These are phyloP conservation scores for Paramyrothecium roridum DNA, from an alignment of 2,329 filamentous ascomycete species.

Conservation along the genomic window DNA sequence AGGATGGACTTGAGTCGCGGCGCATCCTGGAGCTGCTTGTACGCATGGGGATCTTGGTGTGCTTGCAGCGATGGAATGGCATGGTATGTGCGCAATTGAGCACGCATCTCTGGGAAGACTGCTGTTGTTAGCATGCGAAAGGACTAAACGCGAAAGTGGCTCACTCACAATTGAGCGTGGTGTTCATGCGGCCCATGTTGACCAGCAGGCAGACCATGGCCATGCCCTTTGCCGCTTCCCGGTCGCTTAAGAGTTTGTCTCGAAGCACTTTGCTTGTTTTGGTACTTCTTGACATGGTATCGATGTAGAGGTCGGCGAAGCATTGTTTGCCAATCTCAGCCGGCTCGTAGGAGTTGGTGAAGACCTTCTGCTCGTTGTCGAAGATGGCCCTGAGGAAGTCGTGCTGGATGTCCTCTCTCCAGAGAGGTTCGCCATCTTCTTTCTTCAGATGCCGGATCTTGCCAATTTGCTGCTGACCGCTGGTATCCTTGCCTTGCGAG, in stretches of 20 bases:
- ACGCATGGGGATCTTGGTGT: constrained; percentile 89
- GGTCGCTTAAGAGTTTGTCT: constrained; percentile 91
- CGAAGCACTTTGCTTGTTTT: constrained; percentile 98
- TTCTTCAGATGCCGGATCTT: constrained; percentile 87
- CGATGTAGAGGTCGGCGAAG: constrained; percentile 96
- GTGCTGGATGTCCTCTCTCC: constrained; percentile 85
- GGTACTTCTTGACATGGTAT: constrained; percentile 97
- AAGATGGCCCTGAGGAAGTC: constrained; percentile 81
- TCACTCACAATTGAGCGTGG: constrained; percentile 85
- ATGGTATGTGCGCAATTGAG: constrained; percentile 94
- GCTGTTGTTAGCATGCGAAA: constrained; percentile 14
- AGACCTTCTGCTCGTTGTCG: constrained; percentile 70
- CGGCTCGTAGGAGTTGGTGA: constrained; percentile 85
- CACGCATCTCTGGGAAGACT: constrained; percentile 99
- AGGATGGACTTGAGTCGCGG: constrained; percentile 94
- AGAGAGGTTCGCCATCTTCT: constrained; percentile 82
- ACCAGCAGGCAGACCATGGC: constrained; percentile 98
- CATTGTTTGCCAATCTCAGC: constrained; percentile 59
- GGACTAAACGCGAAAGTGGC: neutral
- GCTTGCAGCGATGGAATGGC: constrained; percentile 95
- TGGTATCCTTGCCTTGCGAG: constrained; percentile 29
- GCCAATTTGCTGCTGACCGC: constrained; percentile 41
- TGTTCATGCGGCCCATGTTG: constrained; percentile 98
- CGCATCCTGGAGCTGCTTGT: constrained; percentile 97
- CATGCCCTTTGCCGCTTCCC: constrained; percentile 93